A percentile compares a stretch with the other conserved stretches of the same genome.
Evolutionary conservation across 139 green algal species (phyloP).

Genomic region (Spirogloea muscicola): DNA sequence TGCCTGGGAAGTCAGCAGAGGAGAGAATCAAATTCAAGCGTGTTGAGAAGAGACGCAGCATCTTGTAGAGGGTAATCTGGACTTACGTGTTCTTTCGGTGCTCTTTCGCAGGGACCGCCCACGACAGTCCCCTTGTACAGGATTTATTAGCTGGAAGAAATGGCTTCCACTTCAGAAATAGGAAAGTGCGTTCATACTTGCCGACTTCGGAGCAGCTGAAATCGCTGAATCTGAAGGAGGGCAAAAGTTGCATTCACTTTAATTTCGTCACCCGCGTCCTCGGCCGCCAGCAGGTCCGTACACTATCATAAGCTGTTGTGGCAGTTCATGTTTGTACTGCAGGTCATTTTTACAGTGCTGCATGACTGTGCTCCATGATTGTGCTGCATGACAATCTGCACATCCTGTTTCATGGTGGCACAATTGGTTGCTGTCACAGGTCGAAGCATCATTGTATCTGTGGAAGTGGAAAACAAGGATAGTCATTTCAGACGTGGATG

Average conservation of each 20-base stretch:
- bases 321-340: background rate
- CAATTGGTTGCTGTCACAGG: conserved; percentile 5
- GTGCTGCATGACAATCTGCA: background rate
- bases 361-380: background rate
- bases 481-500: conserved; percentile 83
- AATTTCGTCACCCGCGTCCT: conserved; percentile 51
- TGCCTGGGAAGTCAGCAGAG: no score
- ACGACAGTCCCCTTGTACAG: no score
- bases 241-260: conserved; percentile 80
- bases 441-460: conserved; percentile 76
- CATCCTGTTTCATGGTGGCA: background rate
- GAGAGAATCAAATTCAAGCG: no score
- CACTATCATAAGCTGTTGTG: background rate
- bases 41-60: no score
- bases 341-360: background rate
- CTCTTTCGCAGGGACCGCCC: no score
- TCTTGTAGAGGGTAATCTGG: no score
- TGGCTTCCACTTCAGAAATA: no score
- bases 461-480: conserved; percentile 67
- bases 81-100: no score
- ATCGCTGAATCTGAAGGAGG: conserved; percentile 60
- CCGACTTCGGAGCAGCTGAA: conserved; percentile 58
- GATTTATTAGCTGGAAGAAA: no score
- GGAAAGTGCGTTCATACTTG: background rate
- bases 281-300: conserved; percentile 36